These are phyloP conservation scores for Evernia prunastri DNA, from an alignment of 495 filamentous ascomycete species.

Conservation along the genomic window DNA sequence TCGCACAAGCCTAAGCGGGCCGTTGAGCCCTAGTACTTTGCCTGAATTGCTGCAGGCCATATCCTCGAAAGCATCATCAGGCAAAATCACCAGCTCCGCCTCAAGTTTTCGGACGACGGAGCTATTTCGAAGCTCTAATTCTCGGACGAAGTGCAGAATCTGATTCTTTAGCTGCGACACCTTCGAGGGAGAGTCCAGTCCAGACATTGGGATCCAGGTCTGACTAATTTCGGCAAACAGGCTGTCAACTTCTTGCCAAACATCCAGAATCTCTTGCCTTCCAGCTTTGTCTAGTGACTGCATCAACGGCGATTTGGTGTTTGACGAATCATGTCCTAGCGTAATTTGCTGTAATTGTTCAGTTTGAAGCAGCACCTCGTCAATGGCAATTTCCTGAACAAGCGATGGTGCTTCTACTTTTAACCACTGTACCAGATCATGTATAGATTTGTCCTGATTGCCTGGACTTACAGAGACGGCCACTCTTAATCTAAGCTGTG, in stretches of 20 bases:
- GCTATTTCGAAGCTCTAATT: not conserved
- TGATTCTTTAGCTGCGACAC: not conserved
- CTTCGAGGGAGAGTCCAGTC: not conserved
- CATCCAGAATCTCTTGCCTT: constrained; percentile 3
- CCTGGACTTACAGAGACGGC: not conserved
- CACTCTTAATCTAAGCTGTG: not conserved
- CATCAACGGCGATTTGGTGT: not conserved
- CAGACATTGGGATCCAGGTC: not conserved
- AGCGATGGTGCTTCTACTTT: not conserved
- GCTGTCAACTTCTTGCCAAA: not conserved
- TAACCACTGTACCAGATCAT: not conserved
- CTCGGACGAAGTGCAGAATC: constrained; percentile 3
- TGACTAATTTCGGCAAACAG: not conserved
- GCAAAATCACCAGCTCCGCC: not conserved
- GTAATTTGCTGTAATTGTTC: not conserved
- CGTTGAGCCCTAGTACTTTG: not conserved
- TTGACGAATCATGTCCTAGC: not conserved
- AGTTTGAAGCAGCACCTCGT: not conserved
- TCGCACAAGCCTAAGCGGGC: not conserved
- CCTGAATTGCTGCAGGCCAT: not conserved
- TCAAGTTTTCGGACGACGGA: not conserved
- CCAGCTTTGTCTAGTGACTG: not conserved
- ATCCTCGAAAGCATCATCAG: not conserved
- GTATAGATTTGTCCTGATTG: constrained; percentile 2
- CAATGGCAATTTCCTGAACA: not conserved